Conservation (phyloP, 2,329 filamentous ascomycete genomes). For the Pseudocercospora eumusae region DNA sequence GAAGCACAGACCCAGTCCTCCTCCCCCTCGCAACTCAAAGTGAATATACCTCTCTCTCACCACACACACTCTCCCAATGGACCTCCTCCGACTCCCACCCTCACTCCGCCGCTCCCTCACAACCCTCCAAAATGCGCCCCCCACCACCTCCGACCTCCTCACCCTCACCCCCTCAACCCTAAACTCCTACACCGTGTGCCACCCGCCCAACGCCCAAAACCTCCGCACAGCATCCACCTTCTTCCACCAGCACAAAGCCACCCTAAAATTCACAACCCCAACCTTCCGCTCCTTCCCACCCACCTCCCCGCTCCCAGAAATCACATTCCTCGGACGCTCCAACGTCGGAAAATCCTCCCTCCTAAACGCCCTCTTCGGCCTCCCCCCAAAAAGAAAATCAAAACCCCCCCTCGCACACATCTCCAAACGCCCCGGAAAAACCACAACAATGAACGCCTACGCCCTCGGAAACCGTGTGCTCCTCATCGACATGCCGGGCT, state of each 20-base stretch:
- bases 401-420: constrained; percentile 61
- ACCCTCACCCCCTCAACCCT: constrained; percentile 36
- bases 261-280: constrained; percentile 58
- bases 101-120: constrained; percentile 23
- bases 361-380: constrained; percentile 63
- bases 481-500: constrained; percentile 73
- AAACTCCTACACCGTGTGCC: constrained; percentile 38
- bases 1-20: not conserved
- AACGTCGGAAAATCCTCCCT: constrained; percentile 71
- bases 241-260: constrained; percentile 53
- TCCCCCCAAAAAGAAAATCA: constrained; percentile 35
- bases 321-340: constrained; percentile 67
- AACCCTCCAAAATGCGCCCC: constrained; percentile 8
- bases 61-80: too few relatives aligned
- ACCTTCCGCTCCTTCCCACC: constrained; percentile 62
- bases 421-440: constrained; percentile 62
- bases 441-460: constrained; percentile 67
- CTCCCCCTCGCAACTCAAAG: not conserved
- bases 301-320: constrained; percentile 57
- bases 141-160: constrained; percentile 30
- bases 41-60: not conserved
- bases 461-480: too few relatives aligned
- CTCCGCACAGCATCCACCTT: constrained; percentile 46
- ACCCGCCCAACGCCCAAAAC: constrained; percentile 41
- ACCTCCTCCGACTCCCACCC: constrained; percentile 34